Evolutionary conservation across 2,329 filamentous ascomycete genomes (phyloP).

Genomic region (Trichoderma gracile): DNA sequence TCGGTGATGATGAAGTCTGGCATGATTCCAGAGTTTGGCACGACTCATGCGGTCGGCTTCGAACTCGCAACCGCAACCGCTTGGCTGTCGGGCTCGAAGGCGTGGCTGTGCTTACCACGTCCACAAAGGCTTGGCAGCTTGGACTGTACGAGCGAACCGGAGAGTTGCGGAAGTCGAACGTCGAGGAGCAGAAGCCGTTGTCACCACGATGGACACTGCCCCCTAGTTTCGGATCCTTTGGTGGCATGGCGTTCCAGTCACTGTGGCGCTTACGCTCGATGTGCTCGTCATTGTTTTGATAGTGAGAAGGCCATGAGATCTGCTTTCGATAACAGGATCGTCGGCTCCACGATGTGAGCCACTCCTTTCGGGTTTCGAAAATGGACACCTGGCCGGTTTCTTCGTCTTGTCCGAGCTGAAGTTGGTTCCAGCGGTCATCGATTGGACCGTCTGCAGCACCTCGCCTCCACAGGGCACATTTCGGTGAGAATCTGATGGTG

Average conservation of each 20-base stretch:
- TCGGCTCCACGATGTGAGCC: constrained; percentile 58
- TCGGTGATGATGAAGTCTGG: not conserved
- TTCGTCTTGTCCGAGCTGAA: constrained; percentile 64
- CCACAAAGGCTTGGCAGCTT: constrained; percentile 56
- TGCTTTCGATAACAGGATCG: constrained; percentile 66
- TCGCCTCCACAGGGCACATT: constrained; percentile 57
- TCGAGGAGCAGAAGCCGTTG: constrained; percentile 42
- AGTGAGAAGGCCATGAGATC: constrained; percentile 45
- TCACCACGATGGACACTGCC: constrained; percentile 50
- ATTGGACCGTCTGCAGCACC: constrained; percentile 69
- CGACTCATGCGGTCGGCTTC: constrained; percentile 26
- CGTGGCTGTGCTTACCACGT: constrained; percentile 57
- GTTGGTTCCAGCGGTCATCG: constrained; percentile 71
- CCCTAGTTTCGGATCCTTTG: constrained; percentile 23
- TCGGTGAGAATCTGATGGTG: constrained; percentile 46
- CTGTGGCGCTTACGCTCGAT: not conserved
- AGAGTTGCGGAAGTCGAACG: constrained; percentile 55
- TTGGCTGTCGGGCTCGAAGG: constrained; percentile 34
- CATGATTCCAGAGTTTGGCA: not conserved
- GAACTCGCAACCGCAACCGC: constrained; percentile 46
- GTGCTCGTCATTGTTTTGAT: not conserved
- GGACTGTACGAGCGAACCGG: constrained; percentile 57
- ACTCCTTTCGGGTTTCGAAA: constrained; percentile 70
- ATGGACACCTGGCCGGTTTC: constrained; percentile 58
- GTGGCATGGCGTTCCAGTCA: constrained; percentile 40